Base-by-base conservation (phyloP, 2,329 filamentous ascomycete genomes). In the Cladophialophora bantiana region DNA sequence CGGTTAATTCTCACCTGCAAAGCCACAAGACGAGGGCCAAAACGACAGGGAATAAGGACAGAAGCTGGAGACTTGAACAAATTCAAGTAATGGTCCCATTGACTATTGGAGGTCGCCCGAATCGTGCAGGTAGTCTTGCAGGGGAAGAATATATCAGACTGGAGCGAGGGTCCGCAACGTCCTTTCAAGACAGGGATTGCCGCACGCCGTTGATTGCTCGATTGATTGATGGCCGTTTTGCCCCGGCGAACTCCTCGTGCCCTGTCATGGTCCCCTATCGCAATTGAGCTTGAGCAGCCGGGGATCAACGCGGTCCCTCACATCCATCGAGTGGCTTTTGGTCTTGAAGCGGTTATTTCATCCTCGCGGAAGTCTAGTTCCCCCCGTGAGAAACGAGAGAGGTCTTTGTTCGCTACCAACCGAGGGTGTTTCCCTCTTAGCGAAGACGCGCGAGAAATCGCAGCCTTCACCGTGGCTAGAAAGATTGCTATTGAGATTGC, bases 1-100 rank as follows among this genome's bases (percentile, higher is more conserved):
- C 68, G 68, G 66, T 66, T 70, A 70, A 66, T 67, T 63, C 57
- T 53, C 42, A 20, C 15, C 32, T 31, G 53, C 36, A 54, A 66
- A 42, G 63, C 66, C 68, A 68, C 59, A 35, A 20, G 34, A 59
- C 31, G 1, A 64, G 20, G 57, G 52, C 59, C 59, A 58, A 56
- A 26, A 45, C 32, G 38, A 56, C 62, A 40, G 26, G 58, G 50
- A 50, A 20, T 32, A 42, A 50, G 12, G 15, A 40, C 38, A 15
- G 18, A n/a, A 31, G 40, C 34, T 58, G 26, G 52, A 48, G 62
- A 12, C 54, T 38, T 18, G 12, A 26, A 26, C 31, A 56, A 59
- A 26, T 9, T 35, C 26, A 42, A 59, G n/a, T 32, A 62, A 59
- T 32, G 55, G 54, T 53, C 34, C 55, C 45, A n/a, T 40, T 42